Evolutionary conservation across 805 yeast species (phyloP).

Genomic region (Starmera pachycereana): DNA sequence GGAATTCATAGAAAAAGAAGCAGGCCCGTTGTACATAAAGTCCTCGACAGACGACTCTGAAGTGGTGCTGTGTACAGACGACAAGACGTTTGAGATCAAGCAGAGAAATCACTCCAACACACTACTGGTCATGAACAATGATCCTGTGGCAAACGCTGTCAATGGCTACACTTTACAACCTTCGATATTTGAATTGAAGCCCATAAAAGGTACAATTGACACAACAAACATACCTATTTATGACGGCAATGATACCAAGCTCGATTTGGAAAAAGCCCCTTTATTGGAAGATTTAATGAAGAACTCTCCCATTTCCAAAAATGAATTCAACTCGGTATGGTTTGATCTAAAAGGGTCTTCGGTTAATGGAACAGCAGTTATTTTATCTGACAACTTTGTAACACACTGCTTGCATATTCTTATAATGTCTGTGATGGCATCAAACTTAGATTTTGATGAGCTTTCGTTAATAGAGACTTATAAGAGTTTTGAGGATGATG

Average conservation of each 20-base stretch:
- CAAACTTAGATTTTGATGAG: conserved; percentile 19
- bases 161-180: conserved; percentile 25
- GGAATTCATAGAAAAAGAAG: conserved; percentile 21
- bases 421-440: conserved; percentile 29
- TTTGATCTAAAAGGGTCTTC: conserved; percentile 43
- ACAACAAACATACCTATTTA: conserved; percentile 25
- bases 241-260: conserved; percentile 19
- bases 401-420: conserved; percentile 24
- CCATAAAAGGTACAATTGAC: conserved; percentile 23
- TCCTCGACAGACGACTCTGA: conserved; percentile 23
- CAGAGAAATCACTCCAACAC: conserved; percentile 86
- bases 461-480: conserved; percentile 21
- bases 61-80: conserved; percentile 52
- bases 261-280: conserved; percentile 1
- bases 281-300: conserved; percentile 23
- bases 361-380: conserved; percentile 32
- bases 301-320: conserved; percentile 42
- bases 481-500: conserved; percentile 20
- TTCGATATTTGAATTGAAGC: conserved; percentile 28
- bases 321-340: conserved; percentile 47
- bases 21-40: conserved; percentile 17
- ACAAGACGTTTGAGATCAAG: conserved; percentile 52
- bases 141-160: conserved; percentile 17
- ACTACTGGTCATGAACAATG: conserved; percentile 38
- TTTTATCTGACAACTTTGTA: conserved; percentile 24